These are phyloP conservation scores for Penicillium concentricum DNA, from an alignment of 2,329 filamentous ascomycete genomes.

Conservation along the genomic window DNA sequence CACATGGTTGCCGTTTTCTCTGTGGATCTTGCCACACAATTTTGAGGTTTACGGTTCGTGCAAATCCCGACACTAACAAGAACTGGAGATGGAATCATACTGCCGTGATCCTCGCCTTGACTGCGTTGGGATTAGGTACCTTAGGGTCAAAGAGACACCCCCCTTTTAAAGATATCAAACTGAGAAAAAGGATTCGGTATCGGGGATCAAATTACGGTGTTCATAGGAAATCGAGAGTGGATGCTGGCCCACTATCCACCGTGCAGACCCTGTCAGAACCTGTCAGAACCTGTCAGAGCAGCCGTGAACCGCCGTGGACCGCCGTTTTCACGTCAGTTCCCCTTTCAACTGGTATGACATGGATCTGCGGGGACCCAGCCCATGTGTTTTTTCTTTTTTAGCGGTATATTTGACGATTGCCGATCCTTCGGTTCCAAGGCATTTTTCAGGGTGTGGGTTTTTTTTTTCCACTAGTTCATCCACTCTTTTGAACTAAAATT, in stretches of 20 bases:
- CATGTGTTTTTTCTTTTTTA: slow-evolving; percentile 15
- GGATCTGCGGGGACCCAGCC: slow-evolving; percentile 16
- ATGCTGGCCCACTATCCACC: neutral
- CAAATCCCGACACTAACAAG: neutral
- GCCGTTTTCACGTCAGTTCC: slow-evolving; percentile 6
- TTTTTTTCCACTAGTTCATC: slow-evolving; percentile 11
- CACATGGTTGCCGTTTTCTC: neutral
- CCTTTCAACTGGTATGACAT: slow-evolving; percentile 1
- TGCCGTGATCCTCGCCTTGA: slow-evolving; percentile 1
- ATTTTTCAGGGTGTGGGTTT: neutral
- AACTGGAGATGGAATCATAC: too few species aligned
- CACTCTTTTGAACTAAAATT: slow-evolving; percentile 13
- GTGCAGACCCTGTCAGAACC: neutral
- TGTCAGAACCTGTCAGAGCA: neutral
- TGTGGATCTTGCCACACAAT: neutral
- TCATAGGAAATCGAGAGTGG: slow-evolving; percentile 1
- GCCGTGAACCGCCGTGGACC: neutral
- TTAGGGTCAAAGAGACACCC: neutral
- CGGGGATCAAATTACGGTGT: neutral
- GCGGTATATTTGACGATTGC: slow-evolving; percentile 23
- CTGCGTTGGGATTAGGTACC: slow-evolving; percentile 3
- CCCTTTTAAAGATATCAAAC: neutral
- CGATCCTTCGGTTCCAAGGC: slow-evolving; percentile 23
- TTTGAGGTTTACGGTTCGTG: neutral
- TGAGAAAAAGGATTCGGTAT: neutral